Percentiles rank a stretch among this genome's conserved stretches.
Evolutionary conservation across 495 filamentous ascomycete genomes (phyloP).

Genomic region (Lasiosphaeris hirsuta): DNA sequence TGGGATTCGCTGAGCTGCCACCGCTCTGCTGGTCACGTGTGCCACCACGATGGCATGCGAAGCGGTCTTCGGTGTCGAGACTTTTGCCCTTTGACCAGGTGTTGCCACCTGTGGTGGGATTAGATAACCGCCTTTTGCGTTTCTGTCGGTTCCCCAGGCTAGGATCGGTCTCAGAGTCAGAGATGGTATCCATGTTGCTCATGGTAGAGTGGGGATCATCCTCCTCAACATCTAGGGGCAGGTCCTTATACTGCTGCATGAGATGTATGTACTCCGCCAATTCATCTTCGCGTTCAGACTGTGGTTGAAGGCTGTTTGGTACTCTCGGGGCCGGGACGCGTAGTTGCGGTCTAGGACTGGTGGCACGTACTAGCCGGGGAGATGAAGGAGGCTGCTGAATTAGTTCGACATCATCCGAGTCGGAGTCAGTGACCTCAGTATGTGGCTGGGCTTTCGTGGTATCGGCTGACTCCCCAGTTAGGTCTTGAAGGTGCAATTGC

Average conservation of each 20-base stretch:
- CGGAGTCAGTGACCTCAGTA: too few species aligned
- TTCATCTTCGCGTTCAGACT: slow-evolving; percentile 25
- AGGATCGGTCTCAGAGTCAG: slow-evolving; percentile 14
- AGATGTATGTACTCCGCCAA: slow-evolving; percentile 33
- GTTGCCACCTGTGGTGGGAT: neutral
- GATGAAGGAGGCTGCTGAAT: too few species aligned
- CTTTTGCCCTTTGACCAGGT: slow-evolving; percentile 14
- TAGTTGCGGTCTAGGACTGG: neutral
- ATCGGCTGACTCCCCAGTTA: neutral
- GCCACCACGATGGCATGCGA: slow-evolving; percentile 43
- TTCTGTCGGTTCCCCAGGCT: slow-evolving; percentile 25
- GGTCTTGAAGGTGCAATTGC: neutral
- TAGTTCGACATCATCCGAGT: too few species aligned
- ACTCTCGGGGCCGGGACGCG: neutral
- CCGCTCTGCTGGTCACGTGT: slow-evolving; percentile 24
- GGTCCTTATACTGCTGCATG: slow-evolving; percentile 32
- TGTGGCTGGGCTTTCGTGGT: too few species aligned
- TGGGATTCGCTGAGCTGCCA: slow-evolving; percentile 46
- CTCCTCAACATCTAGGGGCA: slow-evolving; percentile 39
- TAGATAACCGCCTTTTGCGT: slow-evolving; percentile 19
- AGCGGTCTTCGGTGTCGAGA: slow-evolving; percentile 36
- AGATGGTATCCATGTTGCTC: slow-evolving; percentile 11
- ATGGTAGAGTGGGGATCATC: slow-evolving; percentile 25
- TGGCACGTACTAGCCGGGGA: neutral
- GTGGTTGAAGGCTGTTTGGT: neutral